Base-by-base conservation (phyloP, 2,329 filamentous ascomycete genomes). In the Xylariaceae sp. region DNA sequence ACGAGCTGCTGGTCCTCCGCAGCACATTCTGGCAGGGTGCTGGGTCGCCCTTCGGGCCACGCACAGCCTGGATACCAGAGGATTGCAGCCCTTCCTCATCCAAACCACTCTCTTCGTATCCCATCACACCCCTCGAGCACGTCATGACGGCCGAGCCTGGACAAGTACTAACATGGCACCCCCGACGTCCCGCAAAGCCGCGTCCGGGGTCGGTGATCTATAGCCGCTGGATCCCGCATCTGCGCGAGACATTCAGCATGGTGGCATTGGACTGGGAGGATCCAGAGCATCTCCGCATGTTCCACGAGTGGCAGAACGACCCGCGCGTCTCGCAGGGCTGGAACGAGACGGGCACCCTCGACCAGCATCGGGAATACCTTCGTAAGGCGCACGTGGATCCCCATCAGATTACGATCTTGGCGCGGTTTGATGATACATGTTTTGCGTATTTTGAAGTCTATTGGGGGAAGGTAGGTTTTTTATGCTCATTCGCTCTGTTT, bases 381-480 rank as follows among this genome's bases (percentile, higher is more conserved):
- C 78, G 81, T 24, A 81, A 81, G 59, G 78, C 88, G 49, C 84
- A 91, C 64, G 80, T 83, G 37, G 89, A 92, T 68, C 83, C 86
- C 23, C 89, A 92, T 70, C 82, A 87, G 57, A 74, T 91, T 46
- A 82, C 85, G 20, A 75, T 92, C 39, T 76, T 92, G 53, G 89
- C 85, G 6, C 80, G 81, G 21, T 93, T 91, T 68, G 82, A 92
- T 50, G 86, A 88, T 24, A 79, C 78, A 2, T 81, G 77, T 41
- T 92, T 92, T 69, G 85, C 87, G 0, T 92, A 92, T 69, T 92
- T 89, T 67, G 89, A 93, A 70, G 77, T 92, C 1, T 92, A 92
- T 70, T 92, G 88, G 88, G 86, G 84, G 61, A 82, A 81, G 75
- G 78, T 79, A 66, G 55, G 71, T 59, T n/a, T 18, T 43, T 26